Percentiles rank a stretch among this genome's conserved stretches.
Evolutionary conservation across 2,329 filamentous ascomycete genomes (phyloP).

Genomic region (Hirsutella rhossiliensis): DNA sequence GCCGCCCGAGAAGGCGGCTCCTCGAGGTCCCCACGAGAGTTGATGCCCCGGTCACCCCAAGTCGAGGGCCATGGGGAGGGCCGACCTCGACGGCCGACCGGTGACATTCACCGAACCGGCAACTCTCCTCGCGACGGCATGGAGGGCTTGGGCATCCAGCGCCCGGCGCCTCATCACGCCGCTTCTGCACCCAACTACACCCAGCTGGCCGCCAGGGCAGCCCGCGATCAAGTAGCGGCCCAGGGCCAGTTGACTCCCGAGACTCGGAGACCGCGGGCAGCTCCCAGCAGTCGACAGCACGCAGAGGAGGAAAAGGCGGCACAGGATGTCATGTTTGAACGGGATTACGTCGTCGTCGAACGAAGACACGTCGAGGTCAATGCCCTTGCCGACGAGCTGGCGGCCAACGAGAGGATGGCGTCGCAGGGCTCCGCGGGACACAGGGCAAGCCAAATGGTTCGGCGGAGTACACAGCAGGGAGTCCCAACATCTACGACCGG

Average conservation of each 20-base stretch:
- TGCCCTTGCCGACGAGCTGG: conserved; percentile 89
- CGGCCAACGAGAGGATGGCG: conserved; percentile 59
- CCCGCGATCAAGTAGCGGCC: conserved; percentile 11
- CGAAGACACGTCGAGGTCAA: conserved; percentile 94
- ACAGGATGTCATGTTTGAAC: conserved; percentile 80
- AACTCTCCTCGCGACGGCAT: conserved; percentile 33
- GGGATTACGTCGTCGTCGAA: conserved; percentile 93
- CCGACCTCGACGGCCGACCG: conserved; percentile 16
- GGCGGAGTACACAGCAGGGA: conserved; percentile 70
- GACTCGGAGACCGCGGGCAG: conserved; percentile 19
- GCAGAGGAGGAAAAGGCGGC: conserved; percentile 60
- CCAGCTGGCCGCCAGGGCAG: conserved; percentile 12
- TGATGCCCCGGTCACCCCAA: conserved; percentile 28
- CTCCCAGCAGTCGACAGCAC: conserved; percentile 16
- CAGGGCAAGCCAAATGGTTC: conserved; percentile 52
- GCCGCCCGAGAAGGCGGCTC: conserved; percentile 17
- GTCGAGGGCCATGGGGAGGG: conserved; percentile 28
- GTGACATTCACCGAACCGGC: conserved; percentile 18
- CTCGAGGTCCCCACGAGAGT: conserved; percentile 30
- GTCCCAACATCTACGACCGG: conserved; percentile 56
- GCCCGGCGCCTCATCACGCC: conserved; percentile 32
- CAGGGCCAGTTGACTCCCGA: conserved; percentile 16
- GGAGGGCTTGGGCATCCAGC: conserved; percentile 40
- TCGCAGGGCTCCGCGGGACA: conserved; percentile 34
- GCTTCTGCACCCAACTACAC: conserved; percentile 35